phyloP scores from a whole-genome alignment of 306 rosid species.

The Urtica urens region DNA sequence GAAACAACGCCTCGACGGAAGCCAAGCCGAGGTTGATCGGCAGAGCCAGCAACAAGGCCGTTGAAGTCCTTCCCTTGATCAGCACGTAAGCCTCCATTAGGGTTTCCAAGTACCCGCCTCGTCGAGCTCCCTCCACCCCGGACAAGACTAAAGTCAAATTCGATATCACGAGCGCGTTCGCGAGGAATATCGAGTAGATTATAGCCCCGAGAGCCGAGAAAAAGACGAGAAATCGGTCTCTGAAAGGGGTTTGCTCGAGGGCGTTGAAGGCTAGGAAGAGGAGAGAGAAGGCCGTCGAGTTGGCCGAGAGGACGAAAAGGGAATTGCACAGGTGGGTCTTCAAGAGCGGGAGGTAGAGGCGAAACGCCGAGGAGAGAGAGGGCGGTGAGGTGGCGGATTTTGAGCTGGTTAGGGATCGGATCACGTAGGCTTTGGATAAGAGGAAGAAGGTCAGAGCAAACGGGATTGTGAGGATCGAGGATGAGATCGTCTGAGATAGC shows the following conservation, averaged over 20 bases:
- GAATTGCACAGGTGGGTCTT: constrained; percentile 50
- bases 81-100: constrained; percentile 65
- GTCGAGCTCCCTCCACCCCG: constrained; percentile 49
- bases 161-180: constrained; percentile 61
- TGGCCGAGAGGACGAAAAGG: constrained; percentile 57
- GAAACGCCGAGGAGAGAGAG: constrained; percentile 26
- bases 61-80: constrained; percentile 54
- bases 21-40: constrained; percentile 61
- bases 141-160: constrained; percentile 60
- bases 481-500: constrained; percentile 71
- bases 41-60: constrained; percentile 63
- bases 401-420: constrained; percentile 40
- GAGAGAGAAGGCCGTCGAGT: constrained; percentile 54
- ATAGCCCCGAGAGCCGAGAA: constrained; percentile 68
- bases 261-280: constrained; percentile 54
- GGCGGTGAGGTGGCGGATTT: constrained; percentile 28
- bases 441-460: constrained; percentile 71
- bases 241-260: constrained; percentile 29
- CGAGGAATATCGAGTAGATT: constrained; percentile 72
- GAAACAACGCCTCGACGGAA: constrained; percentile 74
- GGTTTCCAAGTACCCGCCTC: constrained; percentile 55
- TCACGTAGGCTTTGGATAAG: constrained; percentile 47
- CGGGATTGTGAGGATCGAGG: constrained; percentile 58
- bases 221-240: constrained; percentile 32
- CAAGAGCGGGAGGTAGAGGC: constrained; percentile 50